Evolutionary conservation across 2,329 filamentous ascomycete genomes (phyloP).

Genomic region (Pseudocercospora macadamiae): DNA sequence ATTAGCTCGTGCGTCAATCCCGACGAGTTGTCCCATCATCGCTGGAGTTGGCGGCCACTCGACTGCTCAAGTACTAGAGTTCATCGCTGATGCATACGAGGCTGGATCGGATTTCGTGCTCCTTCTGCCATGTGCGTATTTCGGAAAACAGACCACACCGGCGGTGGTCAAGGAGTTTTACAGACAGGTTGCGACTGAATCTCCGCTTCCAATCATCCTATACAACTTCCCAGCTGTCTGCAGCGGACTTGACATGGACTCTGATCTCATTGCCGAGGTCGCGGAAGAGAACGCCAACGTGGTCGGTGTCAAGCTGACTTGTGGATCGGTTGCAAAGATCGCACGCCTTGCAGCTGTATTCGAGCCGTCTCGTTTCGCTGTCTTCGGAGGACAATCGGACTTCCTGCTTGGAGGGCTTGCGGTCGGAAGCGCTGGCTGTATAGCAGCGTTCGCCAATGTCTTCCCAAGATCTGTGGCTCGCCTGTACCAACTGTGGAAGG

Average conservation of each 20-base stretch:
- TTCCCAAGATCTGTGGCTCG: slow-evolving; percentile 59
- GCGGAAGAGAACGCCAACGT: slow-evolving; percentile 58
- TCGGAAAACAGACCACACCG: slow-evolving; percentile 63
- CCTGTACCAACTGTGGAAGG: slow-evolving; percentile 65
- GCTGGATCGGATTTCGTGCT: slow-evolving; percentile 66
- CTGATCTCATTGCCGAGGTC: slow-evolving; percentile 60
- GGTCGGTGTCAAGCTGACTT: slow-evolving; percentile 68
- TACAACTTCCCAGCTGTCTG: slow-evolving; percentile 73
- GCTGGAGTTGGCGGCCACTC: slow-evolving; percentile 67
- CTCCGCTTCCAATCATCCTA: slow-evolving; percentile 61
- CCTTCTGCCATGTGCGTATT: slow-evolving; percentile 66
- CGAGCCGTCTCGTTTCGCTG: slow-evolving; percentile 59
- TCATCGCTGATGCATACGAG: slow-evolving; percentile 59
- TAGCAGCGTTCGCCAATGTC: slow-evolving; percentile 58
- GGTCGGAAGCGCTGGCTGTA: slow-evolving; percentile 54
- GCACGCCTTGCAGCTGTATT: slow-evolving; percentile 59
- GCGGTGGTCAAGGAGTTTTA: slow-evolving; percentile 64
- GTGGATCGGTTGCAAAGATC: slow-evolving; percentile 64
- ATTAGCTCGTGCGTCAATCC: slow-evolving; percentile 58
- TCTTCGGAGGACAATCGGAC: slow-evolving; percentile 70
- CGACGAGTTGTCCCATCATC: slow-evolving; percentile 61
- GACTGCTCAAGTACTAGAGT: slow-evolving; percentile 65
- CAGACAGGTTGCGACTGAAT: slow-evolving; percentile 56
- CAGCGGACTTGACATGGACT: slow-evolving; percentile 70
- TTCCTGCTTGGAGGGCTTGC: slow-evolving; percentile 59